phyloP scores from a whole-genome alignment of 345 rosid genomes.

The Camelina laxa region DNA sequence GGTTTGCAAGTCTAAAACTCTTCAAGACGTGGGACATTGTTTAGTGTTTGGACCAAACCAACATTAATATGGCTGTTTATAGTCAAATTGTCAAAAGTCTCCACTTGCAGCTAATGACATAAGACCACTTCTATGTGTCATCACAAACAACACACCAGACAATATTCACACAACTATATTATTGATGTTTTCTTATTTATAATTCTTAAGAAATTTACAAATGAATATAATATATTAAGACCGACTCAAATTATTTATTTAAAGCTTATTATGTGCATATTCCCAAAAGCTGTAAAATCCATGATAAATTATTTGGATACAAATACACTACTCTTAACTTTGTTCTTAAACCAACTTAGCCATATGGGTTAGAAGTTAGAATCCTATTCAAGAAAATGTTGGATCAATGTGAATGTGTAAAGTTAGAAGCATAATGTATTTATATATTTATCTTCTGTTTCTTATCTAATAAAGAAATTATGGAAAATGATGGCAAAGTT shows the following conservation, averaged over 20 bases:
- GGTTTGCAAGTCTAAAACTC: constrained; percentile 36
- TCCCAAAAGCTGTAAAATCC: background rate
- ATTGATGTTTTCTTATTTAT: constrained; percentile 1
- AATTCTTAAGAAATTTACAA: constrained; percentile 12
- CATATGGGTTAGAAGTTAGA: background rate
- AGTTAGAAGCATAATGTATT: too few relatives aligned
- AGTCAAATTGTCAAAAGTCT: constrained; percentile 39
- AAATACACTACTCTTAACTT: background rate
- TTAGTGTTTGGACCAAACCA: constrained; percentile 24
- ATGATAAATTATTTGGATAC: background rate
- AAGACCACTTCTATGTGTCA: constrained; percentile 36
- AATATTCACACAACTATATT: constrained; percentile 18
- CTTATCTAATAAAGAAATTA: background rate
- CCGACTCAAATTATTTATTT: constrained; percentile 7
- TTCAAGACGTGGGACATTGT: constrained; percentile 44
- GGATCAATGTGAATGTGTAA: constrained; percentile 12
- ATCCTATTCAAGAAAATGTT: background rate
- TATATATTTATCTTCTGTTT: constrained; percentile 1
- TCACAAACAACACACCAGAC: constrained; percentile 15
- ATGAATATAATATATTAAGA: background rate
- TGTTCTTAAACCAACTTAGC: background rate
- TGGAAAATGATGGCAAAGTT: constrained; percentile 38
- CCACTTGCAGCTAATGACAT: constrained; percentile 41
- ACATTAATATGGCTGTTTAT: constrained; percentile 36
- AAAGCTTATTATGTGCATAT: too few relatives aligned